Evolutionary conservation across 1,284 basidiomycete species (phyloP), one percentile per base, ranked within the genome.

Genomic region (Sparassis latifolia): DNA sequence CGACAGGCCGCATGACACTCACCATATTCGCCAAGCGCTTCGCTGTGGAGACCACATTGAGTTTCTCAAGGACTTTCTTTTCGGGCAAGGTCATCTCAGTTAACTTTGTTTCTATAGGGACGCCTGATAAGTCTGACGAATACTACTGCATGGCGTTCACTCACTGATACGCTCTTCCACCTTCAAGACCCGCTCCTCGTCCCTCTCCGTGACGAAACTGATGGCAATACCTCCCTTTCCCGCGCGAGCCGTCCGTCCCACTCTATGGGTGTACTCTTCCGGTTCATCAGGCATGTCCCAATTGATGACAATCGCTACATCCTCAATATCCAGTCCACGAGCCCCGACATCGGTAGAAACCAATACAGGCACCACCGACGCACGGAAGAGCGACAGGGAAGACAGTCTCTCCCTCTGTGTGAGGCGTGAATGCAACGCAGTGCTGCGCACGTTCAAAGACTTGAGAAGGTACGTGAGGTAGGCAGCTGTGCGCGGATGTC

Each of bases 11-110:
- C 35, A 37, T 12, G 35, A 7, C 27, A 51, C 78, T 62, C 62
- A 93, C 94, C 92, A 98, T 96, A 47, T 86, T 90, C 0, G 97
- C 96, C 35, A 97, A 73, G 32, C 96, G 79, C 69, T 97, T 95
- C 0, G 96, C 96, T 0, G 90, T 90, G 4, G 90, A 89, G 7
- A 99, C 93, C 12, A 72, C 72, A 66, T 96, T 97, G 48, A 99
- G 71, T 54, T 87, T 81, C 59, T 94, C 89, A 53, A 99, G 72
- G 4, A 98, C 93, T 54, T 79, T 78, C 20, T 77, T 80, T 66
- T 99, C 97, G 1, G 88, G 81, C 33, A 97, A 63, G 5, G 69
- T 72, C 72, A 94, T 79, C 62, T 90, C 87, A 10, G 73, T 71
- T 30, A 97, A 71, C 62, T 80, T 82, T n/a, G 82, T 86, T 37